A percentile compares a stretch with the other conserved stretches of the same genome.
Conservation (phyloP, 2,329 filamentous ascomycete species). For the Phoma sp. region DNA sequence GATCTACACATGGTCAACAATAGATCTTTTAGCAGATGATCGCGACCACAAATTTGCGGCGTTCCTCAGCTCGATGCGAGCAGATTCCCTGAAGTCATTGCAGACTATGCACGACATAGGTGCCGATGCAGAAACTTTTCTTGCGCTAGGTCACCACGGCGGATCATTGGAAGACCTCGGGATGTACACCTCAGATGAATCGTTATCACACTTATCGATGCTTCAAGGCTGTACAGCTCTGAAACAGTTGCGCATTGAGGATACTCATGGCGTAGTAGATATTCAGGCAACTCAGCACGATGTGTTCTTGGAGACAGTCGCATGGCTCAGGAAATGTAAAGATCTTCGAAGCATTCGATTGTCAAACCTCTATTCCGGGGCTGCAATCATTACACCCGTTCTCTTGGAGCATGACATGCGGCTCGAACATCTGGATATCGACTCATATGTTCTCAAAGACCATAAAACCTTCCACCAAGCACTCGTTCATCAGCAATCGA, state of each 20-base stretch:
- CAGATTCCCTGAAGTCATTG: constrained; percentile 66
- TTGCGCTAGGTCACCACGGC: constrained; percentile 61
- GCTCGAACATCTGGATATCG: constrained; percentile 59
- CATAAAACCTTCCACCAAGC: constrained; percentile 61
- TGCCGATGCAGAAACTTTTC: constrained; percentile 63
- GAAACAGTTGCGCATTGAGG: constrained; percentile 58
- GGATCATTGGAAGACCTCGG: constrained; percentile 63
- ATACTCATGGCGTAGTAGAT: constrained; percentile 53
- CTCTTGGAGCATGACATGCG: constrained; percentile 56
- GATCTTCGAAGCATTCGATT: constrained; percentile 61
- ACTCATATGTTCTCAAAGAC: constrained; percentile 58
- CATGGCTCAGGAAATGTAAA: constrained; percentile 64
- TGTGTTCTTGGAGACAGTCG: constrained; percentile 58
- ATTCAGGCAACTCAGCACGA: constrained; percentile 62
- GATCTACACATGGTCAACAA: constrained; percentile 60
- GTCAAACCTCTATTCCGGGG: constrained; percentile 59
- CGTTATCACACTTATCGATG: constrained; percentile 58
- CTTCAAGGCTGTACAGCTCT: constrained; percentile 60
- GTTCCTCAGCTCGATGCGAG: constrained; percentile 64
- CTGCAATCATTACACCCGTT: constrained; percentile 61
- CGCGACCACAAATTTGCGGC: constrained; percentile 65
- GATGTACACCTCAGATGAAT: constrained; percentile 58
- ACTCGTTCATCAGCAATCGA: constrained; percentile 60
- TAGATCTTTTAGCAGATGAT: constrained; percentile 45
- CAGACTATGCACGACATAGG: constrained; percentile 64